These are phyloP conservation scores for Erigeron canadensis DNA, from an alignment of 129 eudicot species.

Conservation along the genomic window DNA sequence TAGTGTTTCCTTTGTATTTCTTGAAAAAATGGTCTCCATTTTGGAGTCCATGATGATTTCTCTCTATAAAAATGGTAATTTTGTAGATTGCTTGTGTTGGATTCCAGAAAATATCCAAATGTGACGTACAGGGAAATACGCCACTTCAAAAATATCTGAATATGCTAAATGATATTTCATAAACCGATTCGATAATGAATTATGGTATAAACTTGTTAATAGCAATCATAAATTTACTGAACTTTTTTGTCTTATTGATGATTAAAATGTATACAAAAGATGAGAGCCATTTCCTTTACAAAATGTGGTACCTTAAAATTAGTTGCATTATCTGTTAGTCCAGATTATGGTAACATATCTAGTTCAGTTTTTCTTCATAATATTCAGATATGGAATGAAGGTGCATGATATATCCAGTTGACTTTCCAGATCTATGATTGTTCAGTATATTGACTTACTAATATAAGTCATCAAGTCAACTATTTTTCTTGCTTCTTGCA, in stretches of 20 bases:
- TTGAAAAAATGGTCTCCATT: slow-evolving; percentile 14
- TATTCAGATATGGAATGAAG: too few relatives aligned
- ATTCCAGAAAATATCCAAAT: not conserved
- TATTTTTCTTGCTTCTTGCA: slow-evolving; percentile 2
- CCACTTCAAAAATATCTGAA: not conserved
- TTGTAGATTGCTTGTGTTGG: slow-evolving; percentile 16
- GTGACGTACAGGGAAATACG: not conserved
- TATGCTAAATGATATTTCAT: not conserved
- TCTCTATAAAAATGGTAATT: slow-evolving; percentile 5
- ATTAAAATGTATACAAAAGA: too few relatives aligned
- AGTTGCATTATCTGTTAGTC: too few relatives aligned
- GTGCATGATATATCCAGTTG: not conserved
- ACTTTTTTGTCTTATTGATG: too few relatives aligned
- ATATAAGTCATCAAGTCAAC: slow-evolving; percentile 19
- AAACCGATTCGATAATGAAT: too few relatives aligned
- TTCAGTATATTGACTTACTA: slow-evolving; percentile 6
- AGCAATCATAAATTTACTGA: too few relatives aligned
- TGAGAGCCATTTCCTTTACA: too few relatives aligned
- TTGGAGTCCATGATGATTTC: slow-evolving; percentile 9
- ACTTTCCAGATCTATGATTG: slow-evolving; percentile 14
- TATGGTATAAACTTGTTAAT: too few relatives aligned
- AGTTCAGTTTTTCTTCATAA: too few relatives aligned
- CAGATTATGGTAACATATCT: not conserved
- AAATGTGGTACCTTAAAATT: too few relatives aligned
- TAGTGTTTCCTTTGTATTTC: slow-evolving; percentile 11